phyloP scores from a whole-genome alignment of 768 basidiomycete genomes.

The Termitomyces sp. region DNA sequence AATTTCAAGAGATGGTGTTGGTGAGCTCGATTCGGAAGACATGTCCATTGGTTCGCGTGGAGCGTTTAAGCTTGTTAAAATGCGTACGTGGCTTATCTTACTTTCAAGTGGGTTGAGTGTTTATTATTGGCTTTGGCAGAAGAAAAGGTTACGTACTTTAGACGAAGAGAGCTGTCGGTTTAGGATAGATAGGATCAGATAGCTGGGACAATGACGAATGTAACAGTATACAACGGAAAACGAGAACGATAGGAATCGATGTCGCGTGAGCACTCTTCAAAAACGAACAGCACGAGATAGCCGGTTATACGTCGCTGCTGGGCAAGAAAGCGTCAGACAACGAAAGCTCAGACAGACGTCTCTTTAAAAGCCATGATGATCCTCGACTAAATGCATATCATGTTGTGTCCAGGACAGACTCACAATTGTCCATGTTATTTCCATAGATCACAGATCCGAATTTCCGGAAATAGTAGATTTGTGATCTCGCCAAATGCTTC shows the following conservation, averaged over 20 bases:
- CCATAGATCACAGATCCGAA: conserved; percentile 1
- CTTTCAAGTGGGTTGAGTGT: not conserved
- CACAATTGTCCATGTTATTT: not conserved
- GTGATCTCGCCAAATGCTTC: not conserved
- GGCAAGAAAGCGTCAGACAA: not conserved
- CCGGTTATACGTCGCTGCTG: not conserved
- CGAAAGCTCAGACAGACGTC: not conserved
- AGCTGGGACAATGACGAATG: not conserved
- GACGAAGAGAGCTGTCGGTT: not conserved
- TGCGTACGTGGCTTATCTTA: not conserved
- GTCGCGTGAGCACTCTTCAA: conserved; percentile 10
- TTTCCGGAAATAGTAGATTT: conserved; percentile 2
- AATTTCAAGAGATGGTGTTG: conserved; percentile 11
- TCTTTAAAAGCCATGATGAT: not conserved
- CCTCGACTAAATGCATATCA: conserved; percentile 6
- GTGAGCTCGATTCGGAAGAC: conserved; percentile 13
- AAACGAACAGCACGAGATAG: conserved; percentile 3
- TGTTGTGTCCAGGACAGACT: not conserved
- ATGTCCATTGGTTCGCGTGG: conserved; percentile 3
- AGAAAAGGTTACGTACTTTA: not conserved
- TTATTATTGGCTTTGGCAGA: not conserved
- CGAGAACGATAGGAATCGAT: not conserved
- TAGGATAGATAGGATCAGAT: not conserved
- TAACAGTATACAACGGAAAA: not conserved
- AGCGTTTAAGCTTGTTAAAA: not conserved